Evolutionary conservation across 169 alveolate species (phyloP).

Genomic region (Plasmodium falciparum): DNA sequence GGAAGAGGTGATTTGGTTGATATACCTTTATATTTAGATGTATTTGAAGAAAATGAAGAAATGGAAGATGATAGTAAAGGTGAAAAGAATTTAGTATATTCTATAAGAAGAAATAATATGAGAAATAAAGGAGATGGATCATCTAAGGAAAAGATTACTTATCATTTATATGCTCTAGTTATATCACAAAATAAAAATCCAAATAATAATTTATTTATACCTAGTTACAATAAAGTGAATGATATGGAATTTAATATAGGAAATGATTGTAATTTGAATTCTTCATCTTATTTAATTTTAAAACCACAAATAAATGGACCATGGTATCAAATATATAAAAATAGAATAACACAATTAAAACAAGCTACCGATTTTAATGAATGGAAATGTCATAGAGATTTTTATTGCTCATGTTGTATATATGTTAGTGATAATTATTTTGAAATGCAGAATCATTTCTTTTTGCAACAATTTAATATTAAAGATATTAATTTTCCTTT

Average conservation of each 20-base stretch:
- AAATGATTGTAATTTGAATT: slow-evolving; percentile 27
- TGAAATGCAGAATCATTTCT: slow-evolving; percentile 80
- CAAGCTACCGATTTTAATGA: slow-evolving; percentile 91
- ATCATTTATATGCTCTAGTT: slow-evolving; percentile 63
- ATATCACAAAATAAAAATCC: slow-evolving; percentile 42
- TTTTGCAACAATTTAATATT: slow-evolving; percentile 68
- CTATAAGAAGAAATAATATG: slow-evolving; percentile 13
- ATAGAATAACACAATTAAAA: slow-evolving; percentile 87
- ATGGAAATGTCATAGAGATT: slow-evolving; percentile 94
- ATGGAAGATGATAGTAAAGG: slow-evolving; percentile 44
- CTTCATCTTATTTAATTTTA: slow-evolving; percentile 85
- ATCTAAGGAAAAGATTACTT: slow-evolving; percentile 29
- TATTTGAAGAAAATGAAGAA: slow-evolving; percentile 78
- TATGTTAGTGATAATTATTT: slow-evolving; percentile 92
- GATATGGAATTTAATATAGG: slow-evolving; percentile 41
- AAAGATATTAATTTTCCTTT: slow-evolving; percentile 60
- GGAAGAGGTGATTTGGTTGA: slow-evolving; percentile 92
- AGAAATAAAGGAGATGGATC: slow-evolving; percentile 11
- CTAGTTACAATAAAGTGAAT: slow-evolving; percentile 32
- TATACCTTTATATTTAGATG: slow-evolving; percentile 90
- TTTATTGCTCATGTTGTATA: slow-evolving; percentile 92
- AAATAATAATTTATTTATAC: slow-evolving; percentile 27
- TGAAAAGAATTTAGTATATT: slow-evolving; percentile 38
- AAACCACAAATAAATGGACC: slow-evolving; percentile 94
- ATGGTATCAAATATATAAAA: slow-evolving; percentile 91